A percentile compares a stretch with the other conserved stretches of the same genome.
Evolutionary conservation across 2,329 filamentous ascomycete species (phyloP).

Genomic region (Pseudomassariella vexata): DNA sequence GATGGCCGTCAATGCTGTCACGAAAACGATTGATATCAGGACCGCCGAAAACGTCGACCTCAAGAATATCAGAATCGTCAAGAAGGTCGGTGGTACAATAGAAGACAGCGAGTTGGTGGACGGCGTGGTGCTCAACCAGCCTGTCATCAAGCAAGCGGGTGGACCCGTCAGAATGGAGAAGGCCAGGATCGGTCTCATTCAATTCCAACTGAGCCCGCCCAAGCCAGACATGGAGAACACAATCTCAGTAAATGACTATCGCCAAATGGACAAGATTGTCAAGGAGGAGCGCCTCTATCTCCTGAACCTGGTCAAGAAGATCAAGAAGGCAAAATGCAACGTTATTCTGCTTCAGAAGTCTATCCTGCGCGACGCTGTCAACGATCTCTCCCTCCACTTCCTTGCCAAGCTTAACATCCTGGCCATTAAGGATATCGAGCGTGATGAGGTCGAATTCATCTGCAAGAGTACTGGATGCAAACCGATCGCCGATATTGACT

Average conservation of each 20-base stretch:
- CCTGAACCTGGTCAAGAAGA: slow-evolving; percentile 99
- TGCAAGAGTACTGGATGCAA: slow-evolving; percentile 99
- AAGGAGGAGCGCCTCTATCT: slow-evolving; percentile 98
- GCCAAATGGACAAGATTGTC: slow-evolving; percentile 99
- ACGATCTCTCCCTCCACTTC: slow-evolving; percentile 96
- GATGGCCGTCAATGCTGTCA: slow-evolving; percentile 95
- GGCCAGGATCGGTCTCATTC: slow-evolving; percentile 91
- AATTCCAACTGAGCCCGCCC: slow-evolving; percentile 96
- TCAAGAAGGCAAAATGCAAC: slow-evolving; percentile 99
- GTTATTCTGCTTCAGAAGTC: slow-evolving; percentile 98
- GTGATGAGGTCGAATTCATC: slow-evolving; percentile 97
- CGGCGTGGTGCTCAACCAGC: slow-evolving; percentile 85
- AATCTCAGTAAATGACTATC: slow-evolving; percentile 98
- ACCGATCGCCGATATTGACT: slow-evolving; percentile 96
- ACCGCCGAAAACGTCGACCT: slow-evolving; percentile 95
- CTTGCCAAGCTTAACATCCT: slow-evolving; percentile 94
- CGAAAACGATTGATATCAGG: slow-evolving; percentile 92
- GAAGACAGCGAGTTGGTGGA: slow-evolving; percentile 98
- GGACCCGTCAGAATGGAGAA: slow-evolving; percentile 94
- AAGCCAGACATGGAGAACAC: slow-evolving; percentile 99
- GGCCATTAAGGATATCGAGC: slow-evolving; percentile 94
- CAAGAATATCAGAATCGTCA: slow-evolving; percentile 92
- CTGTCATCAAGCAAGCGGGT: slow-evolving; percentile 87
- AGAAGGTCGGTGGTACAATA: slow-evolving; percentile 96
- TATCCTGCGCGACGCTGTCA: slow-evolving; percentile 94